Base-by-base conservation (phyloP, 2,329 filamentous ascomycete species). In the Neofusicoccum umdonicola region DNA sequence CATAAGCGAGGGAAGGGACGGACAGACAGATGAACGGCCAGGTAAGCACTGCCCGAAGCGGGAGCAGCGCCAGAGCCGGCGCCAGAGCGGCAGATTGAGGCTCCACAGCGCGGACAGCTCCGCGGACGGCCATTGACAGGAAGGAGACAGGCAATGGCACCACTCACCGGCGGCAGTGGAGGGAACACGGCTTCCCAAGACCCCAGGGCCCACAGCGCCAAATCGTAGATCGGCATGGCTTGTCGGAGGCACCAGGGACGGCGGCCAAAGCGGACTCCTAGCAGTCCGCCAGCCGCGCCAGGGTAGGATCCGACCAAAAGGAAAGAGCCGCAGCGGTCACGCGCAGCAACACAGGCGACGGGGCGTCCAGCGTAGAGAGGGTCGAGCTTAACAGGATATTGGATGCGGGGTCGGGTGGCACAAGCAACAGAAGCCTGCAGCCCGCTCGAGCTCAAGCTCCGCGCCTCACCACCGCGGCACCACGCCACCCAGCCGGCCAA, bases 141-240 rank as follows among this genome's bases (percentile, higher is more conserved):
- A 9, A 44, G 7, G 12, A 17, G 17, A 27, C 15, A 22, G 27
- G 8, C 39, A 44, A 47, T 60, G 56, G 11, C 31, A 57, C 31
- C 27, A 60, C 56, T 60, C 56, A 60, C 56, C 42, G 47, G 56
- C 27, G 9, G 56, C 42, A 47, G 56, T 37, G 56, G 56, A 48
- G 56, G 37, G 22, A 22, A 22, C 4, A 37, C 7, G 15, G 8
- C 4, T 3, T 34, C 41, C 56, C 56, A 60, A 6, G 31, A 60
- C 56, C 56, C 27, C 56, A 60, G 17, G 56, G 56, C 56, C 56
- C 41, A 60, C 56, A 37, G 27, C 31, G 19, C 41, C 42, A 60
- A 22, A 15, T 11, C 42, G 42, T 22, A 47, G 56, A 47, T 60
- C n/a, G 42, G 5, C 56, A 60, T 60, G 42, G 42, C 31, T 4